A percentile compares a stretch with the other conserved stretches of the same genome.
Conservation (phyloP, 2,329 filamentous ascomycete species). For the Cladosporium sp. region DNA sequence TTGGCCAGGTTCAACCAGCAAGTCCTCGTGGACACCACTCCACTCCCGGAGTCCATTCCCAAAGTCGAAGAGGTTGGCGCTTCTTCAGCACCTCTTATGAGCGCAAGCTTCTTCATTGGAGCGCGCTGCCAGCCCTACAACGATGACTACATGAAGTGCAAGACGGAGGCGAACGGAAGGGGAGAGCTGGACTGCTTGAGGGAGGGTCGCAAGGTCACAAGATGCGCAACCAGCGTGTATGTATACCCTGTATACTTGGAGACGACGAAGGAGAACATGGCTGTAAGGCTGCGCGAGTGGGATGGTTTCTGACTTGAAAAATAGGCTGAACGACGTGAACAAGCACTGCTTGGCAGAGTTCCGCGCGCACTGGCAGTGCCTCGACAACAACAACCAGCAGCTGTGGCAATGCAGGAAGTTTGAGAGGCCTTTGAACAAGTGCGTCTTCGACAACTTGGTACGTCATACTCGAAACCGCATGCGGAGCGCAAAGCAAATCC, state of each 20-base stretch:
- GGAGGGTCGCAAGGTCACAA: slow-evolving; percentile 92
- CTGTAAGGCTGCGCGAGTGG: neutral
- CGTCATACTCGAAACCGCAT: slow-evolving; percentile 32
- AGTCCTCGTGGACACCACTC: slow-evolving; percentile 90
- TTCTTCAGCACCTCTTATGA: slow-evolving; percentile 86
- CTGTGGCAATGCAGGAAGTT: slow-evolving; percentile 88
- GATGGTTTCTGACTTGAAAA: neutral
- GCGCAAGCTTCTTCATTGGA: slow-evolving; percentile 94
- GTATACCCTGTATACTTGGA: slow-evolving; percentile 36
- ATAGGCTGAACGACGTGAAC: slow-evolving; percentile 89
- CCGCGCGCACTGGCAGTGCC: slow-evolving; percentile 87
- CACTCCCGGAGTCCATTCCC: slow-evolving; percentile 86
- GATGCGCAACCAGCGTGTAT: slow-evolving; percentile 94
- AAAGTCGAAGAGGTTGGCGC: slow-evolving; percentile 90
- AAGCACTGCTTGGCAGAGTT: slow-evolving; percentile 89
- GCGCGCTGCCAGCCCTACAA: slow-evolving; percentile 93
- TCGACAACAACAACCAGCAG: slow-evolving; percentile 97
- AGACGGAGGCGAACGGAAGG: slow-evolving; percentile 83
- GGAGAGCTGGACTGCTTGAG: slow-evolving; percentile 94
- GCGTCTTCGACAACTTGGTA: slow-evolving; percentile 94
- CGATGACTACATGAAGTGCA: slow-evolving; percentile 99
- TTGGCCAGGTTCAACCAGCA: slow-evolving; percentile 84
- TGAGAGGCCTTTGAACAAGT: slow-evolving; percentile 90
- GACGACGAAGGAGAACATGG: neutral
- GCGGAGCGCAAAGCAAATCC: neutral